A percentile compares a stretch with the other conserved stretches of the same genome.
These are phyloP conservation scores for Kazachstania bromeliacearum DNA, from an alignment of 805 yeast species.

Conservation along the genomic window DNA sequence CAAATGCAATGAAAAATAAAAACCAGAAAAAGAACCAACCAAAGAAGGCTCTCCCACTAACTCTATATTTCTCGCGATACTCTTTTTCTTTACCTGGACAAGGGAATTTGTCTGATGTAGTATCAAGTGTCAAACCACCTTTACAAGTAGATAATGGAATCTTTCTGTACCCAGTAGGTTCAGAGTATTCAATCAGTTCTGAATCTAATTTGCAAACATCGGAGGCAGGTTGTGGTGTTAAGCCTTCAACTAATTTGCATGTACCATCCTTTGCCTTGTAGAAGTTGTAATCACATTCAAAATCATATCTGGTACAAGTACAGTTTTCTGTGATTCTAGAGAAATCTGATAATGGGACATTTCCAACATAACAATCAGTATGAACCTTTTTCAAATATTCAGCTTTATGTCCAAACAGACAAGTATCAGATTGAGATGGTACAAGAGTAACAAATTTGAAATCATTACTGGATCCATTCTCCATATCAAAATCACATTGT, in stretches of 20 bases:
- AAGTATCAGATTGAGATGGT: constrained; percentile 39
- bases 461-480: constrained; percentile 41
- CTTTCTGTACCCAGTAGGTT: constrained; percentile 87
- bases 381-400: constrained; percentile 49
- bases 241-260: constrained; percentile 74
- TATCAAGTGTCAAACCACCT: constrained; percentile 69
- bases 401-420: constrained; percentile 66
- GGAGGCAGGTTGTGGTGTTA: constrained; percentile 53
- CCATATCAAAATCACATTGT: constrained; percentile 45
- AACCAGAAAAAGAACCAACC: constrained; percentile 51
- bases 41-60: constrained; percentile 46
- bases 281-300: constrained; percentile 88
- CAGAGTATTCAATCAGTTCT: constrained; percentile 59
- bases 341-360: constrained; percentile 49
- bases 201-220: constrained; percentile 47
- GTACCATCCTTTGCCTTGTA: constrained; percentile 65
- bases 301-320: constrained; percentile 77
- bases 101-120: constrained; percentile 46
- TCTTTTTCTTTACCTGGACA: constrained; percentile 83
- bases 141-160: constrained; percentile 78
- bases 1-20: constrained; percentile 38
- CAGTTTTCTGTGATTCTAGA: constrained; percentile 56
- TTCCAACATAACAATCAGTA: constrained; percentile 58
- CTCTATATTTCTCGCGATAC: constrained; percentile 43
- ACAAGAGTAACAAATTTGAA: constrained; percentile 56